These are phyloP conservation scores for Capsaspora owczarzaki DNA, from an alignment of 78 protist species.

Conservation along the genomic window DNA sequence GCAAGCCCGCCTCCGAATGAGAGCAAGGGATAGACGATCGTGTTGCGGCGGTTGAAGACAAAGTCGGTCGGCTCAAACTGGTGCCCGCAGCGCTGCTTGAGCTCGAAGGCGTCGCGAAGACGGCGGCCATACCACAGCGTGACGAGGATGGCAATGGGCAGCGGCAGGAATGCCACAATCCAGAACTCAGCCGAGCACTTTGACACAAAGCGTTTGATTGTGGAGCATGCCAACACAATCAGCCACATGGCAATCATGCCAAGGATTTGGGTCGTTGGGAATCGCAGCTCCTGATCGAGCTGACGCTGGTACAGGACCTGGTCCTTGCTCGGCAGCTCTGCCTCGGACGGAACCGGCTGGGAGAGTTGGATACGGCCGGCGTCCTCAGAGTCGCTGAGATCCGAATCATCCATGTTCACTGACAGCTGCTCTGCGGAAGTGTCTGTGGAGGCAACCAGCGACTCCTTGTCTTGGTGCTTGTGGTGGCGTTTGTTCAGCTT, in stretches of 20 bases:
- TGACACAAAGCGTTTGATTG: background rate
- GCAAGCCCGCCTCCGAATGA: background rate
- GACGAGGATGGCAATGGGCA: background rate
- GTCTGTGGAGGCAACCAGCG: too few relatives aligned
- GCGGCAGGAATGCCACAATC: background rate
- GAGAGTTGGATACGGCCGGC: too few relatives aligned
- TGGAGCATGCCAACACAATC: background rate
- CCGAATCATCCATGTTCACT: too few relatives aligned
- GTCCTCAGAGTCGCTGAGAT: too few relatives aligned
- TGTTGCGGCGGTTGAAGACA: background rate
- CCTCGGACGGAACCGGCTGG: too few relatives aligned
- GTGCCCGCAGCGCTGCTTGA: background rate
- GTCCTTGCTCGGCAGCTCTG: too few relatives aligned
- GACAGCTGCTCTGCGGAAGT: too few relatives aligned
- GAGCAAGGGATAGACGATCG: background rate
- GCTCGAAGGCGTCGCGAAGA: background rate
- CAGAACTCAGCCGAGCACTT: background rate
- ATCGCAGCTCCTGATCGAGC: background rate
- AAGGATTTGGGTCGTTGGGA: background rate
- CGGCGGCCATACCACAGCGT: background rate
- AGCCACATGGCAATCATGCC: background rate
- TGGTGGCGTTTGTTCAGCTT: too few relatives aligned
- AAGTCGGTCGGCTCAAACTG: conserved; percentile 8
- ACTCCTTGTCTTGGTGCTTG: too few relatives aligned
- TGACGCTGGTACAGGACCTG: background rate